phyloP scores from a whole-genome alignment of 176 grass and related monocot genomes.

The Saccharum officinarum region DNA sequence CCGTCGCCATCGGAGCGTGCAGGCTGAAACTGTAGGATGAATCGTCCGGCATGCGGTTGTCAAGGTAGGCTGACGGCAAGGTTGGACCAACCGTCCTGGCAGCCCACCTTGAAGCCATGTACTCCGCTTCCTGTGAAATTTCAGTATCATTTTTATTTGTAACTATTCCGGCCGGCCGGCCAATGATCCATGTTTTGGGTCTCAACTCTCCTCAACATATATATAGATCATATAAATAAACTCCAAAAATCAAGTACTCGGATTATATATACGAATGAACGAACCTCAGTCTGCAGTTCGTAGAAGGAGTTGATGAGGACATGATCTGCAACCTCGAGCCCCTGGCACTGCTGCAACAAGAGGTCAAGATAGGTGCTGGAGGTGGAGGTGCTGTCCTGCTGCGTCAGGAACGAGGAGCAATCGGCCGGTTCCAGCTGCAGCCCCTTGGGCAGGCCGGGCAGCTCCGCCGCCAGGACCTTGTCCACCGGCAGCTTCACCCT shows the following conservation, averaged over 20 bases:
- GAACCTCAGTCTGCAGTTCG: constrained; percentile 42
- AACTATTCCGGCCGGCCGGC: too few species aligned
- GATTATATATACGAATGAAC: too few species aligned
- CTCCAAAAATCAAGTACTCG: too few species aligned
- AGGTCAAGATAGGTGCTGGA: not conserved
- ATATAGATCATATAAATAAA: too few species aligned
- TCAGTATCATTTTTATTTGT: too few species aligned
- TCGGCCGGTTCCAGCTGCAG: constrained; percentile 17
- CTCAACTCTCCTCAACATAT: too few species aligned
- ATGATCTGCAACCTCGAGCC: constrained; percentile 30
- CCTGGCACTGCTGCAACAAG: constrained; percentile 43
- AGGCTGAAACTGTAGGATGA: constrained; percentile 32
- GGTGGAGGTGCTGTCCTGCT: not conserved
- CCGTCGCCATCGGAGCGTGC: not conserved
- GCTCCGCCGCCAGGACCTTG: not conserved
- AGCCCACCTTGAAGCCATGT: constrained; percentile 27
- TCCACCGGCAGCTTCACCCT: constrained; percentile 17
- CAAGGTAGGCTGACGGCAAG: constrained; percentile 27
- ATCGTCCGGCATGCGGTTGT: constrained; percentile 12
- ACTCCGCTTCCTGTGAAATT: constrained; percentile 30
- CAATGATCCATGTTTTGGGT: not conserved
- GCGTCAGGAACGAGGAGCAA: constrained; percentile 32
- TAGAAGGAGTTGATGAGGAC: constrained; percentile 46
- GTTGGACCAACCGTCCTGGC: constrained; percentile 43
- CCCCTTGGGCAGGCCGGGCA: not conserved